Base-by-base conservation (phyloP, 2,329 filamentous ascomycete genomes). In the Pseudocercospora macadamiae region DNA sequence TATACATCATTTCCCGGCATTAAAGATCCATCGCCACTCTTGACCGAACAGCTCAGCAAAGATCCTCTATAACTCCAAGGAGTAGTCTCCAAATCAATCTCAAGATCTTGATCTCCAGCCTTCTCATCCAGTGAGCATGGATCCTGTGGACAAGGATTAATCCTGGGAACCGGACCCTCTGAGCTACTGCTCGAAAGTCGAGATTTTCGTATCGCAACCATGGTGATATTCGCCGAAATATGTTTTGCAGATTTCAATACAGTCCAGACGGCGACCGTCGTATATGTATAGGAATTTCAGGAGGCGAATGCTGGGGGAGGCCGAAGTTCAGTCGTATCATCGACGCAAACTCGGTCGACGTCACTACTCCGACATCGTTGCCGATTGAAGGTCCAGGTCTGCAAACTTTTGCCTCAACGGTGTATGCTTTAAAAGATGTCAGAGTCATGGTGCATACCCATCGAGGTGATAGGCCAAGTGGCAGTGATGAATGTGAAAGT, bases 41-140 rank as follows among this genome's bases (percentile, higher is more conserved):
- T 51, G 28, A 25, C 36, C 18, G 48, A 51, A 23, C 28, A 51
- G 48, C 48, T 51, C 7, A 51, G 19, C 36, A 51, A 21, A 21
- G 48, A 51, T 8, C 48, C 48, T 37, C 32, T 51, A 18, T 51
- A 51, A 18, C 48, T 34, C 28, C 28, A 51, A 36, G 48, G 48
- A 9, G 26, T 51, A 3, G 12, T 25, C 16, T n/a, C 9, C 2
- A 51, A 12, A 12, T 51, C 26, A 12, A 51, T 37, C 16, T 51
- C 48, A 10, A 37, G 28, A 3, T 51, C 48, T 12, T 21, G 39
- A 6, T 25, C 19, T 25, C 21, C 42, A 4, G 18, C 6, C 8
- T 12, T 26, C 14, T 21, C 1, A 16, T 26, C 19, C 12, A 6
- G 4, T 14, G 9, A 25, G 23, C 26, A 12, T 47, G 21, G 19